These are phyloP conservation scores for Ogataea hybrid DNA, from an alignment of 1,139 yeast species.

Conservation along the genomic window DNA sequence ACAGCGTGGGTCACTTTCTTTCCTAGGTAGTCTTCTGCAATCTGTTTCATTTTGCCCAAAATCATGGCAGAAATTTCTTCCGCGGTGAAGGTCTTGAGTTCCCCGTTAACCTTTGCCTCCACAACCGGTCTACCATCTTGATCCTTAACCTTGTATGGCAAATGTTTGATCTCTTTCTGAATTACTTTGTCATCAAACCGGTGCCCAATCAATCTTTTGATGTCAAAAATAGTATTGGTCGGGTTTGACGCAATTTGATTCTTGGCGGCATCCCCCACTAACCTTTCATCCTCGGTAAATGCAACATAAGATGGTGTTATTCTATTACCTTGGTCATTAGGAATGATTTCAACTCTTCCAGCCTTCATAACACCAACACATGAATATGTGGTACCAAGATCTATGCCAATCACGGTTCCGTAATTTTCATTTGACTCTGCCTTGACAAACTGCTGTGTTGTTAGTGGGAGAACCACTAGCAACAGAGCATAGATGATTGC, in stretches of 20 bases:
- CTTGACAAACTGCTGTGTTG: constrained; percentile 31
- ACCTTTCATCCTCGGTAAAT: constrained; percentile 75
- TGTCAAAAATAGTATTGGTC: constrained; percentile 75
- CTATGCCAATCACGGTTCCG: constrained; percentile 84
- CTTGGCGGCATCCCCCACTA: constrained; percentile 94
- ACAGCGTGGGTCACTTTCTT: constrained; percentile 90
- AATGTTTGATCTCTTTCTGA: constrained; percentile 78
- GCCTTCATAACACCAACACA: constrained; percentile 94
- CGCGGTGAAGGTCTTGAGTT: constrained; percentile 68
- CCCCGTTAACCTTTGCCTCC: constrained; percentile 63
- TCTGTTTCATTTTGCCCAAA: constrained; percentile 86
- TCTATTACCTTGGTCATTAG: constrained; percentile 95
- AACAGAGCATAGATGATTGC: constrained; percentile 55
- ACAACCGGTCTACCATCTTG: constrained; percentile 80
- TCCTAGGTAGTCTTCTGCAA: constrained; percentile 91
- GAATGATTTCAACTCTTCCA: constrained; percentile 88
- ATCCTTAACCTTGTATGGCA: constrained; percentile 70
- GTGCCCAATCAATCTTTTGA: constrained; percentile 84
- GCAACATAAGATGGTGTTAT: constrained; percentile 92
- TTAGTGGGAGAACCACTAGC: constrained; percentile 59
- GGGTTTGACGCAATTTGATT: constrained; percentile 88
- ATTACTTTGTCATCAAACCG: constrained; percentile 72
- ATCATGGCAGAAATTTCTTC: constrained; percentile 94
- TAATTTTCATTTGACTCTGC: constrained; percentile 52
- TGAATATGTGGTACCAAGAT: constrained; percentile 88